These are phyloP conservation scores for Avena insularis DNA, from an alignment of 176 grass and related monocot species.

Conservation along the genomic window DNA sequence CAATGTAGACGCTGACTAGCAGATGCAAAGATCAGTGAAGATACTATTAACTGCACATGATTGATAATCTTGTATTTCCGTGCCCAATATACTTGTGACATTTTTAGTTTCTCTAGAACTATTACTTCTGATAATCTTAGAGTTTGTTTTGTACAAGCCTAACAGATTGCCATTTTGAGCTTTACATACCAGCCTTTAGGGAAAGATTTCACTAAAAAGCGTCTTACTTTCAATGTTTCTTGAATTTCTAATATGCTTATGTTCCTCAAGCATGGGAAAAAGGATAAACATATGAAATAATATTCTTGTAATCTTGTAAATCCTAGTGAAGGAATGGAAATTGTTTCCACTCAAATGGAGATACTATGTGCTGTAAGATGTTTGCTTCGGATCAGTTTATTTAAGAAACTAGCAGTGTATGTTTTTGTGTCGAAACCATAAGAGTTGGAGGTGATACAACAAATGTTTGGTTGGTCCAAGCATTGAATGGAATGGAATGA, in stretches of 20 bases:
- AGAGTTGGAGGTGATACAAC: not conserved
- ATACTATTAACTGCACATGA: not conserved
- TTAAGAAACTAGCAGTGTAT: not conserved
- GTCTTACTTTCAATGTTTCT: not conserved
- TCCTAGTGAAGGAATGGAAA: not conserved
- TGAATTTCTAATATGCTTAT: not conserved
- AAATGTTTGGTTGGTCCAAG: not conserved
- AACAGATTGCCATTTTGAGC: constrained; percentile 14
- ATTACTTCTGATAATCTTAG: constrained; percentile 6
- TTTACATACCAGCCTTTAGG: not conserved
- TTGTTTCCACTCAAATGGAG: not conserved
- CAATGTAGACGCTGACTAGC: not conserved
- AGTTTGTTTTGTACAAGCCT: not conserved
- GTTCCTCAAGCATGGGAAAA: not conserved
- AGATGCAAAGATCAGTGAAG: constrained; percentile 21
- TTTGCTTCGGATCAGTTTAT: not conserved
- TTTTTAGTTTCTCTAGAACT: not conserved
- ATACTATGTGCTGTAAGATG: not conserved
- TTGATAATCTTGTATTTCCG: constrained; percentile 29
- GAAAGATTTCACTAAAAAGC: not conserved
- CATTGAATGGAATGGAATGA: constrained; percentile 8
- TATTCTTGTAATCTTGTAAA: not conserved
- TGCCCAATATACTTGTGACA: not conserved
- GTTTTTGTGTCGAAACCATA: not conserved
- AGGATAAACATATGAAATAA: not conserved